Evolutionary conservation across 2,329 filamentous ascomycete species (phyloP), one percentile per base, ranked within the genome.

Genomic region (Sarocladium kiliense): DNA sequence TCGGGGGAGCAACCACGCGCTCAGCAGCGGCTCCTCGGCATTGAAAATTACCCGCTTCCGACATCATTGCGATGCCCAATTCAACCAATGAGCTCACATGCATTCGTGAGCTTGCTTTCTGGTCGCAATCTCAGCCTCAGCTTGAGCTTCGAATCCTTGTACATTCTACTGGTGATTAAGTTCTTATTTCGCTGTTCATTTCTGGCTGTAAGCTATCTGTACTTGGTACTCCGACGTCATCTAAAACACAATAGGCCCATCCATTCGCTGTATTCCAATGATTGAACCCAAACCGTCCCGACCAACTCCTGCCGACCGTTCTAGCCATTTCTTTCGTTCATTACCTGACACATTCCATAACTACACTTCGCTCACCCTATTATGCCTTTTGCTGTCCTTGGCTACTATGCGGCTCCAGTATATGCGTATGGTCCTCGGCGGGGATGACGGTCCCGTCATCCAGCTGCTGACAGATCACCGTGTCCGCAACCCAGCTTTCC

Each of bases 401-500:
- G 25, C 75, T 69, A 41, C 77, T 71, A 14, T 85, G 83, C 16
- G 90, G 89, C 68, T 96, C 91, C 36, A 97, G 77, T 12, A 92
- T 85, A 67, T 99, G 94, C 1, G 81, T 85, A 69, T 99, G 94
- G 53, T 89, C 87, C 10, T 84, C 78, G 2, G 88, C 89, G 49
- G 81, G 84, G 57, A 90, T 76, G 16, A 96, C 81, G 49, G 80
- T 77, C 1, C 91, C 91, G 2, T 75, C 72, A 23, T 83, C 85
- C 54, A 88, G 79, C 66, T 96, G 93, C 59, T 86, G 80, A 69
- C 94, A 99, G 41, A 96, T 91, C 19, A 88, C 77, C 30, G 89
- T 90, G 63, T 87, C 86, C 49, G 85, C 83, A n/a, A 97, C 85
- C 94, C 94, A 99, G 16, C 87, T 85, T 66, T 99, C 93, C 21